Base-by-base conservation (phyloP, 2,329 filamentous ascomycete genomes). In the Colletotrichum melonis region DNA sequence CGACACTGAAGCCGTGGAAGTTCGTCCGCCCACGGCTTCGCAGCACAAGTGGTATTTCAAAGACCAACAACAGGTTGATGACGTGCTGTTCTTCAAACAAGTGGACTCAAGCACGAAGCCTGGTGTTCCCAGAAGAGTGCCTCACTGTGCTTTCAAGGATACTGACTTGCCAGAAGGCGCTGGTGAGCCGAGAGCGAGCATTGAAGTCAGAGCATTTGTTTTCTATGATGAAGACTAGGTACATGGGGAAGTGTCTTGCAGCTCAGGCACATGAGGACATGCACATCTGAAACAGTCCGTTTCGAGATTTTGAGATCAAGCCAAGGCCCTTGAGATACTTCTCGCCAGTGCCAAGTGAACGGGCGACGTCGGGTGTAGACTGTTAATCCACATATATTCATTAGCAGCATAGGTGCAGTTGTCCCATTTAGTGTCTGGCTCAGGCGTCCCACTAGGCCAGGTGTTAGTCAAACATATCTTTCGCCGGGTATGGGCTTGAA, bases 151-250 rank as follows among this genome's bases (percentile, higher is more conserved):
- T 3, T 89, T 90, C 81, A 80, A 80, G 16, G 84, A 88, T 78
- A 81, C 82, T 12, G 73, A 71, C 8, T 26, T 71, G 32, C 71
- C 88, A 86, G 78, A 93, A 0, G 84, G 85, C 63, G 89, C 87
- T 14, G 90, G 88, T 28, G 87, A 87, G 65, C 87, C 87, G 2
- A 85, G 92, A 77, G 90, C 93, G 82, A 93, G 91, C 78, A 93
- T 94, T 80, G 92, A 94, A 81, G 91, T 94, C 24, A 86, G 92
- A 78, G 89, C 90, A 55, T 85, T 94, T 81, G 89, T 94, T 0
- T 93, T 93, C 66, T 75, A 84, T 82, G 8, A 83, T 80, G 52
- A 79, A 16, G 63, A 65, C 14, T 65, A 65, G 19, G 42, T 49
- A n/a, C 19, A 11, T 49, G 8, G 7, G 9, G 3, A 35, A 35